phyloP scores from a whole-genome alignment of 768 basidiomycete species.

The Phlebiopsis flavidoalba region DNA sequence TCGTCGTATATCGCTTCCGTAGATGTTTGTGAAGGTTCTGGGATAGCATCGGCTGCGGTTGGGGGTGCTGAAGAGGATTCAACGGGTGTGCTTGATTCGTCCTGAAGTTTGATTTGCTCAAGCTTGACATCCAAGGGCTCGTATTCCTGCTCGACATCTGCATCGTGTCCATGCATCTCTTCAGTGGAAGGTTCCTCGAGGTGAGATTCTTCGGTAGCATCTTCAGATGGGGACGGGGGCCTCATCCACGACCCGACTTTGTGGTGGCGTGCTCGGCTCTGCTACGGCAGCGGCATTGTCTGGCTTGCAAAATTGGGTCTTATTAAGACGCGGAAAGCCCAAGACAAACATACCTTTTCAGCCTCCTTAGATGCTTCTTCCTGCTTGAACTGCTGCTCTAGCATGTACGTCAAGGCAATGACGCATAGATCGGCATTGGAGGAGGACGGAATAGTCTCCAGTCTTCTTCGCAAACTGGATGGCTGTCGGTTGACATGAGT shows the following conservation, averaged over 20 bases:
- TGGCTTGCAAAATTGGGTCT: conserved; percentile 1
- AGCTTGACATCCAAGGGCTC: conserved; percentile 46
- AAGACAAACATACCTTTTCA: conserved; percentile 18
- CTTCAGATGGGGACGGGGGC: conserved; percentile 9
- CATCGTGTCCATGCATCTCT: neutral
- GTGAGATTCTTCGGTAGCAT: conserved; percentile 12
- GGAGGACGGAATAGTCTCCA: conserved; percentile 89
- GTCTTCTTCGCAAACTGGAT: conserved; percentile 92
- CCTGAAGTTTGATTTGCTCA: conserved; percentile 25
- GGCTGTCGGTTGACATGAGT: conserved; percentile 42
- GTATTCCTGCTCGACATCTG: conserved; percentile 13
- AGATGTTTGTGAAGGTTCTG: conserved; percentile 4
- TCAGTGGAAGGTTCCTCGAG: neutral
- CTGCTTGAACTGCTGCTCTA: conserved; percentile 52
- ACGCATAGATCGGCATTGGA: conserved; percentile 90
- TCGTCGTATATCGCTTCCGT: conserved; percentile 57
- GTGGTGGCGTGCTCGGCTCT: neutral
- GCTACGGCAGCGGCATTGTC: neutral
- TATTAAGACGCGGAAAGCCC: neutral
- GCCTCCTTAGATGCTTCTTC: conserved; percentile 15
- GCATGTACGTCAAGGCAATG: conserved; percentile 78
- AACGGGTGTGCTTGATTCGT: neutral
- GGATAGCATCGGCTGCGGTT: neutral
- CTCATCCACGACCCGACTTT: neutral
- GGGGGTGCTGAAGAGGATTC: neutral